Evolutionary conservation across 2,329 filamentous ascomycete species (phyloP), one percentile per base, ranked within the genome.

Genomic region (Trichoderma hamatum): DNA sequence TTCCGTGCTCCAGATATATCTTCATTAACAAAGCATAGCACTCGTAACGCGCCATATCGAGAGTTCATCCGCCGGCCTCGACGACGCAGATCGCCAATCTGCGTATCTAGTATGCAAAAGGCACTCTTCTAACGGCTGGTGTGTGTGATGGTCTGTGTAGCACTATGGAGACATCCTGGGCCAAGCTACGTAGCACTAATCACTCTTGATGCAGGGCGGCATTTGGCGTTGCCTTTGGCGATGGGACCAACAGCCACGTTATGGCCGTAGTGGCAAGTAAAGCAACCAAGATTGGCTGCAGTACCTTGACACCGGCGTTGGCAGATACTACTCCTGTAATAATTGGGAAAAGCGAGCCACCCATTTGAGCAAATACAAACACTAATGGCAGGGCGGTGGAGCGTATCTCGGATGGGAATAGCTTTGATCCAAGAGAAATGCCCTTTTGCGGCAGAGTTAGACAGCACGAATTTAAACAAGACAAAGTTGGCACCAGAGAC

Each of bases 321-420:
- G 81, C 75, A 0, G 84, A 84, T 14, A 88, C 79, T 1, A 87
- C 74, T 1, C 86, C 86, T 0, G 86, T 88, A 2, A 88, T 71
- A 2, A 86, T 82, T 0, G 87, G 86, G 68, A 88, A 88, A 0
- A 87, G 72, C 0, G 84, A 83, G 0, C 85, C 86, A 1, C 86
- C 86, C 5, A 85, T 80, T 72, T 88, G 86, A 0, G 85, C 85
- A 24, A 87, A 79, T 0, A 88, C 84, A 69, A 89, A 89, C 2
- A 88, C 80, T n/a, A 88, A 82, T 0, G 79, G 74, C 1, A 82
- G 70, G 0, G 81, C 81, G 0, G 80, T 82, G 0, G 80, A 73
- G 9, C 75, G 75, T 13, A 80, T 73, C 0, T 78, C 72, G 0
- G 73, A 72, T 0, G 82, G 76, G 68, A 89, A 87, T 0, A 88